Evolutionary conservation across 1,284 basidiomycete species (phyloP), one percentile per base, ranked within the genome.

Genomic region (Neotropicomus parvogracilis): DNA sequence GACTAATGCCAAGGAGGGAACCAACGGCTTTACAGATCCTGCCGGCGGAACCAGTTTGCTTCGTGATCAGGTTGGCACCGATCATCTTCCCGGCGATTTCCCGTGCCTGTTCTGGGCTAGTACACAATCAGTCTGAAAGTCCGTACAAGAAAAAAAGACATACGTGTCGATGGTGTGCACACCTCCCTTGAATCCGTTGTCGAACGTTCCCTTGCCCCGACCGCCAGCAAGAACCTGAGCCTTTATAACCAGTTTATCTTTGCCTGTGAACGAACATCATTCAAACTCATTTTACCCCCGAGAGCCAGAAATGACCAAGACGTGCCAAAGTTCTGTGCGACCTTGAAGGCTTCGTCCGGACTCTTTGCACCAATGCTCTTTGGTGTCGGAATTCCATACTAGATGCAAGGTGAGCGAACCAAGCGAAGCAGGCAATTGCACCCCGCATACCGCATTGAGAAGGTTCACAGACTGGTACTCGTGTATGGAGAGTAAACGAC

Each of bases 161-260:
- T 70, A 95, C 91, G 81, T 89, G 65, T 91, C 81, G 55, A 98
- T 82, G 76, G 92, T 83, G 70, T 99, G 97, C 19, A 99, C 97
- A 75, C 97, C 97, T 49, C 97, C 95, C 71, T 98, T 87, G 66
- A 98, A 84, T 27, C 97, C 97, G 66, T 84, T 92, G 74, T 95
- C 87, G 65, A 99, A 99, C 66, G 91, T 88, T 48, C 97, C 97
- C 79, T 99, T 99, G 60, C 97, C 97, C 67, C 97, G 85, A 61
- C 97, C 97, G 65, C 97, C 97, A 56, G 97, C 97, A 51, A 99
- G 86, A 9, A 99, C 97, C 71, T 99, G 97, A 21, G 95, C 97
- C 75, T 99, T 99, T 74, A 99, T 93, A 27, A 97, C 93, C 49
- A 94, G 82, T 54, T 80, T 79, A 54, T 81, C 75, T 26, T 75